Evolutionary conservation across 768 basidiomycete genomes (phyloP).

Genomic region (Dentipellis sp.): DNA sequence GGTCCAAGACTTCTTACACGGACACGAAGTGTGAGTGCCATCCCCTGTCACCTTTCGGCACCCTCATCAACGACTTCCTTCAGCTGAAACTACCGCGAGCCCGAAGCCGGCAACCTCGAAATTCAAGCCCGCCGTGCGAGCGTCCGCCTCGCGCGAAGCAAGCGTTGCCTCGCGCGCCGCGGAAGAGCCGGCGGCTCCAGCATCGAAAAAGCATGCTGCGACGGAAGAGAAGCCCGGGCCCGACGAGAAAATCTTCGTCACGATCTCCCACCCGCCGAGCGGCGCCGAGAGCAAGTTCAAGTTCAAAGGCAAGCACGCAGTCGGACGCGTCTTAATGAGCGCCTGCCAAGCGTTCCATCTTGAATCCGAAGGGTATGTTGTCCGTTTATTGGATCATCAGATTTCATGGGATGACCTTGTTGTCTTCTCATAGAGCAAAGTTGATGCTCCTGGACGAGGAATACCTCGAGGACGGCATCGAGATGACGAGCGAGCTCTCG

Average conservation of each 20-base stretch:
- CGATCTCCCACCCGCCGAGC: background rate
- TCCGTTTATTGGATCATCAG: too few species aligned
- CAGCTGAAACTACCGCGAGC: background rate
- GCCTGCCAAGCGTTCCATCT: slow-evolving; percentile 1
- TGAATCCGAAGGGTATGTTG: background rate
- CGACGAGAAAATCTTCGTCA: slow-evolving; percentile 2
- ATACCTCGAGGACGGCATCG: background rate
- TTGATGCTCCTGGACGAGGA: background rate
- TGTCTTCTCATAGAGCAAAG: background rate
- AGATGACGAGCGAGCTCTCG: background rate
- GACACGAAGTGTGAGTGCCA: too few species aligned
- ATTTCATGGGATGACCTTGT: background rate
- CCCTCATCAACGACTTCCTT: too few species aligned
- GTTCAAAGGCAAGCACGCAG: slow-evolving; percentile 2
- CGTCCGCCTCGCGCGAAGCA: background rate
- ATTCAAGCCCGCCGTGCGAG: background rate
- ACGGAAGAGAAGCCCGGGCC: background rate
- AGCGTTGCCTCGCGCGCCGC: background rate
- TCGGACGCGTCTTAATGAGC: slow-evolving; percentile 1
- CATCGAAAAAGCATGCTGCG: too few species aligned
- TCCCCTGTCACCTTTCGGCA: too few species aligned
- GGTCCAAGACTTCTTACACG: too few species aligned
- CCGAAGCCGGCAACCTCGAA: background rate
- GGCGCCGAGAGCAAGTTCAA: slow-evolving; percentile 6
- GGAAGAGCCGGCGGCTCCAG: background rate